Conservation (phyloP, 1,284 basidiomycete species). For the Nidula niveotomentosa region DNA sequence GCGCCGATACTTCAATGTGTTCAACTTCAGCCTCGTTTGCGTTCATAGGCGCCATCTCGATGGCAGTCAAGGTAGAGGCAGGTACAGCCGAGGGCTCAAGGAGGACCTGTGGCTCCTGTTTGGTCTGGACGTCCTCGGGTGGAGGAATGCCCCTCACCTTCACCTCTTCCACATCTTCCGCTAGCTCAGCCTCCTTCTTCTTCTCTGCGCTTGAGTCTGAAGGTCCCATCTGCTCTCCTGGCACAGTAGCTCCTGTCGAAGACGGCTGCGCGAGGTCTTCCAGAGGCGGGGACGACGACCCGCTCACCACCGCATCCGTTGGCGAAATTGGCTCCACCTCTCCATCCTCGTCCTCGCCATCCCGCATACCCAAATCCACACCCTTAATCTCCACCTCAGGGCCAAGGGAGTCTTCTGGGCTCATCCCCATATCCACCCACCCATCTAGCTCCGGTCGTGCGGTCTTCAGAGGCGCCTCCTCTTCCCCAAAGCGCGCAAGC, state of each 20-base stretch:
- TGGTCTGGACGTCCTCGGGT: background rate
- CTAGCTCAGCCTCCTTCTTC: constrained; percentile 6
- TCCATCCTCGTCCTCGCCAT: too few species aligned
- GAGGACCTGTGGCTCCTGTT: too few species aligned
- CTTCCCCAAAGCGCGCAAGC: constrained; percentile 10
- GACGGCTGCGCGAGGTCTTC: background rate
- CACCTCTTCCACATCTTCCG: constrained; percentile 1
- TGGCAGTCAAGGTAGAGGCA: too few species aligned
- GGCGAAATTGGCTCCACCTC: too few species aligned
- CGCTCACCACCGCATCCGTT: too few species aligned
- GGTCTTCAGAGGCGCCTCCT: background rate
- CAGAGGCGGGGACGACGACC: too few species aligned
- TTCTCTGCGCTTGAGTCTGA: background rate
- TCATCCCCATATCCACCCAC: constrained; percentile 1
- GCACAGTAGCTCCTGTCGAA: constrained; percentile 1
- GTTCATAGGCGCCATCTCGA: too few species aligned
- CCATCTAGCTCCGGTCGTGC: constrained; percentile 1
- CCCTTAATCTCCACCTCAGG: constrained; percentile 3
- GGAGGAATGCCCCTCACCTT: background rate
- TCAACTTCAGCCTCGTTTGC: too few species aligned
- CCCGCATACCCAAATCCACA: background rate
- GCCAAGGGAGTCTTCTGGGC: background rate
- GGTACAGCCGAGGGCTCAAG: too few species aligned
- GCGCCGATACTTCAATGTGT: too few species aligned
- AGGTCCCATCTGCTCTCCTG: background rate